Conservation (phyloP, 2,329 filamentous ascomycete species). For the Piedraia hortae region DNA sequence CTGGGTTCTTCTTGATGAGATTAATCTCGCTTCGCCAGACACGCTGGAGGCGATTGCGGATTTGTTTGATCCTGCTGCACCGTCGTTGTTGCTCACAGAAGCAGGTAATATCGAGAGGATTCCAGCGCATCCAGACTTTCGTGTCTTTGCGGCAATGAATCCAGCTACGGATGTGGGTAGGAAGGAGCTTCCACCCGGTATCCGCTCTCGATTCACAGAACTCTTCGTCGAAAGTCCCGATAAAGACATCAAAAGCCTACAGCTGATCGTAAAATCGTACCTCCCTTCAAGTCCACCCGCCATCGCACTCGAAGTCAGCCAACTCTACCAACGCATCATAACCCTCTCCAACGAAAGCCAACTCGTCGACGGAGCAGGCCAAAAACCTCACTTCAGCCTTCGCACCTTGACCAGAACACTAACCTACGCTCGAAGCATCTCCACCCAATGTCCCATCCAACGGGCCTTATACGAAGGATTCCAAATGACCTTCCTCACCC, state of each 20-base stretch:
- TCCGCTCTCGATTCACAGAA: conserved; percentile 83
- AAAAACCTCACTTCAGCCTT: conserved; percentile 90
- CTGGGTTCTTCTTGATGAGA: conserved; percentile 91
- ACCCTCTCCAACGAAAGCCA: conserved; percentile 51
- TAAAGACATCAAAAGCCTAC: conserved; percentile 55
- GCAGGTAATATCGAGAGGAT: conserved; percentile 81
- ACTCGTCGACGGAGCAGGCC: conserved; percentile 80
- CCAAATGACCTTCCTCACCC: conserved; percentile 88
- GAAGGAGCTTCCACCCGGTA: conserved; percentile 65
- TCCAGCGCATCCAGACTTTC: conserved; percentile 69
- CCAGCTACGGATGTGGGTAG: conserved; percentile 94
- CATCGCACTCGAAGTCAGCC: conserved; percentile 53
- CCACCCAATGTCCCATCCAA: conserved; percentile 57
- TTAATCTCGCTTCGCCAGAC: conserved; percentile 84
- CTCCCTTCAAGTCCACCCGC: conserved; percentile 49
- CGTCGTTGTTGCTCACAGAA: conserved; percentile 73
- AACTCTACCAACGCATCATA: conserved; percentile 72
- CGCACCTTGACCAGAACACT: conserved; percentile 76
- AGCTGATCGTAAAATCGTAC: conserved; percentile 72
- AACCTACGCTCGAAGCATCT: conserved; percentile 64
- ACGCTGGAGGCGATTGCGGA: conserved; percentile 85
- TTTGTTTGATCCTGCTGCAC: conserved; percentile 45
- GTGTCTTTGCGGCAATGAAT: conserved; percentile 97
- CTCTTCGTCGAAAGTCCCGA: conserved; percentile 85
- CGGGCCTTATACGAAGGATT: conserved; percentile 83